Conservation (phyloP, 2,329 filamentous ascomycete genomes). For the Venturia aucupariae region DNA sequence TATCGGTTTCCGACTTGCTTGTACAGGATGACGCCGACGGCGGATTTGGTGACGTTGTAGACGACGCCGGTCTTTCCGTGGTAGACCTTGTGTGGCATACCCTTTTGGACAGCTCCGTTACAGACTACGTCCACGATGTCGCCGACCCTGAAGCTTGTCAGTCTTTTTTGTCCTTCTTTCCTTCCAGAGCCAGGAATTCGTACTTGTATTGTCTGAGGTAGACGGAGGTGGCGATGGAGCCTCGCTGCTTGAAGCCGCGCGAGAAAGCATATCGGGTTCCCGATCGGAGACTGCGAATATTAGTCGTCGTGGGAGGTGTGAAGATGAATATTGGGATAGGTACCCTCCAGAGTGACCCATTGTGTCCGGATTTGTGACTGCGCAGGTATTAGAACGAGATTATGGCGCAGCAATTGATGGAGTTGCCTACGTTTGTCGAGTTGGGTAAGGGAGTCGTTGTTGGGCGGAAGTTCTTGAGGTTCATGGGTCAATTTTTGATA, state of each 20-base stretch:
- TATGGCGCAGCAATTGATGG: not conserved
- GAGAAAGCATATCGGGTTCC: constrained; percentile 64
- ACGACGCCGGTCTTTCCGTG: constrained; percentile 77
- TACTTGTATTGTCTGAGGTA: constrained; percentile 92
- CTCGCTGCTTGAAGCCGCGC: constrained; percentile 89
- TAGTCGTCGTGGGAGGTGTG: constrained; percentile 5
- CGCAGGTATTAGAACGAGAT: not conserved
- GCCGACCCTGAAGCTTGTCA: constrained; percentile 61
- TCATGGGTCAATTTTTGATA: not conserved
- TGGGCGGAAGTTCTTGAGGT: not conserved
- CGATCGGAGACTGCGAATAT: constrained; percentile 26
- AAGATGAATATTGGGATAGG: not conserved
- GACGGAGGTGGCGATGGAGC: constrained; percentile 84
- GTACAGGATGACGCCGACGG: constrained; percentile 98
- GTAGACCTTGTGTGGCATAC: constrained; percentile 56
- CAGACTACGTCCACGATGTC: constrained; percentile 98
- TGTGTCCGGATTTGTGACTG: constrained; percentile 20
- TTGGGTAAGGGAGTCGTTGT: not conserved
- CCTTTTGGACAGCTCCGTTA: constrained; percentile 98
- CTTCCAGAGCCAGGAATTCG: constrained; percentile 23
- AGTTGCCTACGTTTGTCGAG: constrained; percentile 4
- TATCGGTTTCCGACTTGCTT: constrained; percentile 99
- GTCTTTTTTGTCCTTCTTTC: constrained; percentile 28
- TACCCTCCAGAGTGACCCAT: constrained; percentile 45
- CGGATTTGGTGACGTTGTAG: constrained; percentile 89